Evolutionary conservation across 2,329 filamentous ascomycete genomes (phyloP).

Genomic region (Calonectria hawksworthii): DNA sequence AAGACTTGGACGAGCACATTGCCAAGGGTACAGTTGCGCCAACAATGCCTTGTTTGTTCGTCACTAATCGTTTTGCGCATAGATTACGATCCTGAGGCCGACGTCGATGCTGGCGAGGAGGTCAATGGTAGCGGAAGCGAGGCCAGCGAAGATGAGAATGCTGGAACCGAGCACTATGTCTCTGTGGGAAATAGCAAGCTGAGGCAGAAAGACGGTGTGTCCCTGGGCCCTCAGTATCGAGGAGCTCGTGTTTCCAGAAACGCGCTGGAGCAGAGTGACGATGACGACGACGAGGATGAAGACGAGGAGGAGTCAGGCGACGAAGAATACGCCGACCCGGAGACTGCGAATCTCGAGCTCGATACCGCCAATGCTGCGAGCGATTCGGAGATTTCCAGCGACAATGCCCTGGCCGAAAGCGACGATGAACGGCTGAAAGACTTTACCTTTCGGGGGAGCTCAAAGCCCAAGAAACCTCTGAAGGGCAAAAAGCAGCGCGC

Average conservation of each 20-base stretch:
- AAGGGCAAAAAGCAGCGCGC: slow-evolving; percentile 56
- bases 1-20: slow-evolving; percentile 73
- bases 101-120: slow-evolving; percentile 66
- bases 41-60: not conserved
- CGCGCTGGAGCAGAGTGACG: slow-evolving; percentile 70
- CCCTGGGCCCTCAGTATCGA: slow-evolving; percentile 84
- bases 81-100: slow-evolving; percentile 88
- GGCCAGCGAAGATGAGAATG: slow-evolving; percentile 64
- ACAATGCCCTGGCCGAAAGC: slow-evolving; percentile 83
- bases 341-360: slow-evolving; percentile 66
- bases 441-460: slow-evolving; percentile 75
- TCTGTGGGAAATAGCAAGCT: slow-evolving; percentile 87
- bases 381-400: slow-evolving; percentile 75
- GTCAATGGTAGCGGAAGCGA: slow-evolving; percentile 63
- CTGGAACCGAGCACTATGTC: slow-evolving; percentile 89
- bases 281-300: slow-evolving; percentile 64
- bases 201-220: slow-evolving; percentile 76
- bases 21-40: slow-evolving; percentile 65
- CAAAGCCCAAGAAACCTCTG: slow-evolving; percentile 59
- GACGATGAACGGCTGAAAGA: slow-evolving; percentile 87
- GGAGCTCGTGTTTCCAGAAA: slow-evolving; percentile 82
- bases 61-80: slow-evolving; percentile 28
- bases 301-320: slow-evolving; percentile 58
- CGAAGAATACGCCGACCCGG: slow-evolving; percentile 68
- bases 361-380: slow-evolving; percentile 63